phyloP scores from a whole-genome alignment of 768 basidiomycete species.

The Leccinum pellstonianum region DNA sequence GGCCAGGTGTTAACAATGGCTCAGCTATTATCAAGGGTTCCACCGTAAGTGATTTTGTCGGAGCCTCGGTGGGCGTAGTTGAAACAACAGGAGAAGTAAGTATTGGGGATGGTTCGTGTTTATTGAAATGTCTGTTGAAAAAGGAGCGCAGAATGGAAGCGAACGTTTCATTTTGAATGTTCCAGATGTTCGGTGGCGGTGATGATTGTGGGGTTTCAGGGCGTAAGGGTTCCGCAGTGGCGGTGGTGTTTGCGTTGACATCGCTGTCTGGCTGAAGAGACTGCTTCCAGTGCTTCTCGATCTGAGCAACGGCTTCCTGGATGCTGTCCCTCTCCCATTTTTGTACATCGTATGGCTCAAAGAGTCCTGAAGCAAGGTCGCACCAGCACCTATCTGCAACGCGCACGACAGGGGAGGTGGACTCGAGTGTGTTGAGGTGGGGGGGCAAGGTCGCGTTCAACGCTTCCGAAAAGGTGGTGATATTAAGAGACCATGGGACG shows the following conservation, averaged over 20 bases:
- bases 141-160: slow-evolving; percentile 26
- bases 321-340: slow-evolving; percentile 74
- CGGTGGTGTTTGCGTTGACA: slow-evolving; percentile 31
- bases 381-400: slow-evolving; percentile 86
- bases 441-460: slow-evolving; percentile 47
- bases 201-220: slow-evolving; percentile 17
- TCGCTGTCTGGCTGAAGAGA: slow-evolving; percentile 22
- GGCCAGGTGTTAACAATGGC: slow-evolving; percentile 37
- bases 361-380: slow-evolving; percentile 65
- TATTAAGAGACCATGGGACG: slow-evolving; percentile 63
- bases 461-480: slow-evolving; percentile 72
- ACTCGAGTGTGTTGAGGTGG: slow-evolving; percentile 36
- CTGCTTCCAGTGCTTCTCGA: slow-evolving; percentile 33
- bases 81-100: not conserved
- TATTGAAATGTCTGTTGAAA: slow-evolving; percentile 17
- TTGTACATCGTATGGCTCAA: slow-evolving; percentile 75
- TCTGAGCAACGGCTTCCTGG: slow-evolving; percentile 38
- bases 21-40: slow-evolving; percentile 17
- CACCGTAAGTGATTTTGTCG: slow-evolving; percentile 1
- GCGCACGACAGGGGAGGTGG: slow-evolving; percentile 57
- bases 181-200: slow-evolving; percentile 1
- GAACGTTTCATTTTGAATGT: slow-evolving; percentile 20
- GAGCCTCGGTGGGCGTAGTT: slow-evolving; percentile 6
- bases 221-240: slow-evolving; percentile 19
- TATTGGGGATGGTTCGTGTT: not conserved